These are phyloP conservation scores for Aspergillus panamensis DNA, from an alignment of 495 filamentous ascomycete genomes.

Conservation along the genomic window DNA sequence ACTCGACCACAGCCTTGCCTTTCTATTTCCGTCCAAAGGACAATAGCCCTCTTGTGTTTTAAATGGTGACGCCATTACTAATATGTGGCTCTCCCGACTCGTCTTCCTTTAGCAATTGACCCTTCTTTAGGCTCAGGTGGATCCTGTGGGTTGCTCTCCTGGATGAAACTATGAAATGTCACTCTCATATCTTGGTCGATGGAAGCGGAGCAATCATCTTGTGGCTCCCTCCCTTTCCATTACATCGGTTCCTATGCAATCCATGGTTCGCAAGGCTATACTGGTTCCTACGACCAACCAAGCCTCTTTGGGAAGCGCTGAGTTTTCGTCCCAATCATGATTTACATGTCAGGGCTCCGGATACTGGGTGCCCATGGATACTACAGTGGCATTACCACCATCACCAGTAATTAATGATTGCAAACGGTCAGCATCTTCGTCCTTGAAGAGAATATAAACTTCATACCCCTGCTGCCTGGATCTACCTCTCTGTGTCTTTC, in stretches of 20 bases:
- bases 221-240: slow-evolving; percentile 16
- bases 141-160: slow-evolving; percentile 16
- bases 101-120: background rate
- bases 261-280: slow-evolving; percentile 21
- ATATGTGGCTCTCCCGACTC: background rate
- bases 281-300: background rate
- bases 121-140: slow-evolving; percentile 4
- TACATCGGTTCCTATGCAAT: slow-evolving; percentile 21
- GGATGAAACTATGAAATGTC: slow-evolving; percentile 36
- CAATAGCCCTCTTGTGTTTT: background rate
- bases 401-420: slow-evolving; percentile 9
- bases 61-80: slow-evolving; percentile 18
- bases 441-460: slow-evolving; percentile 32
- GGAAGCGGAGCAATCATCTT: slow-evolving; percentile 18
- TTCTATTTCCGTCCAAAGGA: no score
- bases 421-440: slow-evolving; percentile 17
- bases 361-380: slow-evolving; percentile 21
- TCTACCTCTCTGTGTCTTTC: slow-evolving; percentile 13
- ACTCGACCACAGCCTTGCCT: no score
- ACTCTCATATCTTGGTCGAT: slow-evolving; percentile 29
- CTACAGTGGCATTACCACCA: slow-evolving; percentile 30
- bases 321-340: slow-evolving; percentile 21
- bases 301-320: background rate
- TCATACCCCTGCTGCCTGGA: slow-evolving; percentile 5
- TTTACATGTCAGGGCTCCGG: slow-evolving; percentile 5